Conservation (phyloP, 352 stramenopile species). For the Aphanomyces stellatus region DNA sequence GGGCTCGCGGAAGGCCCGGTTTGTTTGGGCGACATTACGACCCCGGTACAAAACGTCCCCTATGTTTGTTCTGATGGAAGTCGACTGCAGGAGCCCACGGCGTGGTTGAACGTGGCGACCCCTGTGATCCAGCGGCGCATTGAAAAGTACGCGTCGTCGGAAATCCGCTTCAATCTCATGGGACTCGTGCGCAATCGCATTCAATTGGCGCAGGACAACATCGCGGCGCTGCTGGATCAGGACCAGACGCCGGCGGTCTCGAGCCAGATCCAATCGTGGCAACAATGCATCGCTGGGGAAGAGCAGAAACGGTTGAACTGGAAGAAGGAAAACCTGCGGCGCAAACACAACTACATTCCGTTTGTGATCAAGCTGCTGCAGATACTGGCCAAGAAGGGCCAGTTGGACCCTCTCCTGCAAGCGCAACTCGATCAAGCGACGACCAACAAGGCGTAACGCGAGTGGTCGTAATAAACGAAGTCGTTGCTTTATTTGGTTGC, state of each 20-base stretch:
- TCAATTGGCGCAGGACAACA: slow-evolving; percentile 40
- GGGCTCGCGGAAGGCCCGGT: slow-evolving; percentile 88
- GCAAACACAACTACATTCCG: slow-evolving; percentile 96
- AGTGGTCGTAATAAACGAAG: not conserved
- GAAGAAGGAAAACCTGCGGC: slow-evolving; percentile 86
- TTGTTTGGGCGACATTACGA: slow-evolving; percentile 56
- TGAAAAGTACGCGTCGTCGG: slow-evolving; percentile 73
- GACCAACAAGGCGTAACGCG: slow-evolving; percentile 5
- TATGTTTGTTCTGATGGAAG: not conserved
- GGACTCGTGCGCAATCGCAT: slow-evolving; percentile 83
- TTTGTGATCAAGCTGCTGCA: slow-evolving; percentile 92
- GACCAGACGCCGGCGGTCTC: slow-evolving; percentile 28
- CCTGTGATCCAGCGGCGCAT: slow-evolving; percentile 92
- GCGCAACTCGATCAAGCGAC: slow-evolving; percentile 37
- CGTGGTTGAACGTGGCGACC: slow-evolving; percentile 85
- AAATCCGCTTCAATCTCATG: slow-evolving; percentile 97
- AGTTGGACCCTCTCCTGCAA: slow-evolving; percentile 73
- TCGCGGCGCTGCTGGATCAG: slow-evolving; percentile 30
- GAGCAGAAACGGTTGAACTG: slow-evolving; percentile 70
- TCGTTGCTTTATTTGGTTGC: not conserved
- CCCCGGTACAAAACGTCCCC: not conserved
- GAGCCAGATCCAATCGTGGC: slow-evolving; percentile 36
- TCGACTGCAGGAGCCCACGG: slow-evolving; percentile 23
- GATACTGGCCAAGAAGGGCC: slow-evolving; percentile 83
- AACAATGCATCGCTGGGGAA: slow-evolving; percentile 37